Percentiles rank a stretch among this genome's conserved stretches.
phyloP scores from a whole-genome alignment of 768 basidiomycete genomes.

The Boletus insuetus region DNA sequence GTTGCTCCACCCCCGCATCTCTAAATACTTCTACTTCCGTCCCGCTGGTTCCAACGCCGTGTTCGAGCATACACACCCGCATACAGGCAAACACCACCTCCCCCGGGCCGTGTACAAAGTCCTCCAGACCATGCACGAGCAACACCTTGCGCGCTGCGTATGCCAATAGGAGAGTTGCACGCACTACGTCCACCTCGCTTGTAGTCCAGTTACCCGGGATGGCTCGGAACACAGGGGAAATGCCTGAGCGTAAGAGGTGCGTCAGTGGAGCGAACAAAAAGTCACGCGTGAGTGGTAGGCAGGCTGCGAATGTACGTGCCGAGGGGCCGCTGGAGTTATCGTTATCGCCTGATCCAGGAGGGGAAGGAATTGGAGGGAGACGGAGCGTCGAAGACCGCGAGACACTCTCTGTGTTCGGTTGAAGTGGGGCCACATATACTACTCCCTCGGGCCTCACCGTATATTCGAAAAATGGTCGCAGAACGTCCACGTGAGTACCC shows the following conservation, averaged over 20 bases:
- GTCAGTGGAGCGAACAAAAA: conserved; percentile 73
- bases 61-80: conserved; percentile 96
- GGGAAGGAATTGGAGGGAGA: conserved; percentile 20
- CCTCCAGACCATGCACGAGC: conserved; percentile 37
- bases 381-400: conserved; percentile 54
- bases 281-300: conserved; percentile 51
- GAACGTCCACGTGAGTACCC: conserved; percentile 27
- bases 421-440: conserved; percentile 49
- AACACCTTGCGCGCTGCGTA: conserved; percentile 48
- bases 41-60: conserved; percentile 41
- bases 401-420: conserved; percentile 54
- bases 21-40: conserved; percentile 68
- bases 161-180: conserved; percentile 64
- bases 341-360: not conserved
- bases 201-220: conserved; percentile 74
- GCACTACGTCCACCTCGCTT: conserved; percentile 74
- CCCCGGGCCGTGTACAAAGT: conserved; percentile 27
- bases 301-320: conserved; percentile 17
- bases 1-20: conserved; percentile 56
- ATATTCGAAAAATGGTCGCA: conserved; percentile 57
- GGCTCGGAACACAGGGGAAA: conserved; percentile 63
- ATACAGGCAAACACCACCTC: conserved; percentile 72
- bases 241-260: conserved; percentile 77
- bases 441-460: conserved; percentile 41
- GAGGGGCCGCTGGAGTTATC: not conserved